A percentile compares a stretch with the other conserved stretches of the same genome.
Conservation (phyloP, 805 yeast species). For the Wickerhamiella australiensis region DNA sequence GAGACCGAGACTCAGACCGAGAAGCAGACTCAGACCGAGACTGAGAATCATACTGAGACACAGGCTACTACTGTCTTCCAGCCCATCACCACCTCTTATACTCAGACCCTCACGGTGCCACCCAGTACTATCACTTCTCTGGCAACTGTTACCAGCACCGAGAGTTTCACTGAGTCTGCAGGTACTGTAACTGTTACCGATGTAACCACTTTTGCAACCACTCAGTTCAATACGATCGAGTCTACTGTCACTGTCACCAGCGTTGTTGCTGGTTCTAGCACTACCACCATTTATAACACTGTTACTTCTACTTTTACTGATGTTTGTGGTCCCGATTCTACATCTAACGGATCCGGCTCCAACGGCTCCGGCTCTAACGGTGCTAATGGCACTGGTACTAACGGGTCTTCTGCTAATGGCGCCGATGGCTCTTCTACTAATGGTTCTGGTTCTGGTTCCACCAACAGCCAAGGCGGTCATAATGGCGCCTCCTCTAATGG, state of each 20-base stretch:
- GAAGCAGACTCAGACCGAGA: not conserved
- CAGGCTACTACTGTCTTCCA: not conserved
- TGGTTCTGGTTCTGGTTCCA: too few relatives aligned
- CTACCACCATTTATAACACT: not conserved
- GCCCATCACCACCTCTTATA: conserved; percentile 3
- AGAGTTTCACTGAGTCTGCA: conserved; percentile 1
- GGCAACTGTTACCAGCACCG: not conserved
- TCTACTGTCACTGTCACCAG: not conserved
- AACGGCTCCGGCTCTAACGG: not conserved
- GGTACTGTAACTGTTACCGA: conserved; percentile 7
- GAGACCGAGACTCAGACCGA: not conserved
- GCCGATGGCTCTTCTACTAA: not conserved
- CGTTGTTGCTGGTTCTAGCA: not conserved
- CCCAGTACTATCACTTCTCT: conserved; percentile 1
- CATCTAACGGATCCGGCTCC: not conserved
- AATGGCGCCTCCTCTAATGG: too few relatives aligned
- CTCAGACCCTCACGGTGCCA: conserved; percentile 4
- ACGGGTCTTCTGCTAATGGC: not conserved
- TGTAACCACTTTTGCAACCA: not conserved
- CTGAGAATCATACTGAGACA: not conserved
- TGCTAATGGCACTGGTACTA: not conserved
- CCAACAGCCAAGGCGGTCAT: too few relatives aligned
- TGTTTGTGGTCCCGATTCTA: not conserved
- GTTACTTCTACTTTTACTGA: conserved; percentile 7
- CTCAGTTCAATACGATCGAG: not conserved